Conservation (phyloP, 257 asterid genomes). For the Solanum etuberosum region DNA sequence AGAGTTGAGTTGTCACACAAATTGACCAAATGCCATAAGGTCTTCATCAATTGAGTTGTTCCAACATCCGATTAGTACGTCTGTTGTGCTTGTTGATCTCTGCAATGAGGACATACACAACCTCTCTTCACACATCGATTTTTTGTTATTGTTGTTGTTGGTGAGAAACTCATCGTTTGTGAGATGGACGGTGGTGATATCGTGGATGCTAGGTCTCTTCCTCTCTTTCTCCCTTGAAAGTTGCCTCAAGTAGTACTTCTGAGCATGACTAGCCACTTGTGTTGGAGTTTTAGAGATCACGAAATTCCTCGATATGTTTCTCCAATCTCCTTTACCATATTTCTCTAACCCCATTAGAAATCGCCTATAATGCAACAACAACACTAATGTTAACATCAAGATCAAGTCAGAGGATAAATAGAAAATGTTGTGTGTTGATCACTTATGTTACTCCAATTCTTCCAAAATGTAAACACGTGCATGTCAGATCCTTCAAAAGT, state of each 20-base stretch:
- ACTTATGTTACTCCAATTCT: neutral
- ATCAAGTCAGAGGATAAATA: neutral
- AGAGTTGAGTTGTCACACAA: neutral
- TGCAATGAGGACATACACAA: conserved; percentile 3
- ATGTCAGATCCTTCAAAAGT: neutral
- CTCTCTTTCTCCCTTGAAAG: conserved; percentile 55
- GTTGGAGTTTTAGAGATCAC: conserved; percentile 68
- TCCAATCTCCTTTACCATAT: conserved; percentile 83
- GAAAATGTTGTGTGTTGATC: neutral
- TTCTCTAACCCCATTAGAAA: conserved; percentile 58
- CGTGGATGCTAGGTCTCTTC: conserved; percentile 79
- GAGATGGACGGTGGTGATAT: conserved; percentile 45
- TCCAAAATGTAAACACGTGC: neutral
- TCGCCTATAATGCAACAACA: conserved; percentile 23
- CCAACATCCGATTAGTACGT: conserved; percentile 24
- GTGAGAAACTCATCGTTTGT: conserved; percentile 5
- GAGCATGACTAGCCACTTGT: conserved; percentile 94
- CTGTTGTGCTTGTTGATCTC: conserved; percentile 13
- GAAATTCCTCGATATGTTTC: conserved; percentile 61
- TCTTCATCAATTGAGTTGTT: conserved; percentile 21
- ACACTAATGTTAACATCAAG: neutral
- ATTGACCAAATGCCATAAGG: conserved; percentile 23
- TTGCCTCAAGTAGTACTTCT: conserved; percentile 67
- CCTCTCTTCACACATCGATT: neutral
- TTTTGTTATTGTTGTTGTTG: neutral